Evolutionary conservation across 345 rosid genomes (phyloP).

Genomic region (Nephelium lappaceum): DNA sequence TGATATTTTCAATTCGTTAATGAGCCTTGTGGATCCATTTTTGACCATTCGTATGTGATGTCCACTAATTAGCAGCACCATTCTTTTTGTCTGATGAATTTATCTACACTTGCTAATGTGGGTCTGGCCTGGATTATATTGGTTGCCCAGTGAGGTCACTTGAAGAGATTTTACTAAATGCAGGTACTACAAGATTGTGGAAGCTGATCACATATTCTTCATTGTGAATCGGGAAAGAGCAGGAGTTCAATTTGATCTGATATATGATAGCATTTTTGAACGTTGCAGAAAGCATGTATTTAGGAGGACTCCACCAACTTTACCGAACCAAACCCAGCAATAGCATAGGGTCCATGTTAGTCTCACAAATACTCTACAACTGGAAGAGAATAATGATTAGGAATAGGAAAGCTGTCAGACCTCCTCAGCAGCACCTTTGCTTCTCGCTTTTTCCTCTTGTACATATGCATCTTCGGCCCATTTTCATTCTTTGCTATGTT

Average conservation of each 20-base stretch:
- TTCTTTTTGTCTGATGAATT: no score
- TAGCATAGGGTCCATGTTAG: slow-evolving; percentile 20
- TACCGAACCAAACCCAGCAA: slow-evolving; percentile 52
- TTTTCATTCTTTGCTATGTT: not conserved
- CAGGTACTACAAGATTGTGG: slow-evolving; percentile 94
- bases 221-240: slow-evolving; percentile 88
- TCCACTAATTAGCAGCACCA: no score
- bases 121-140: not conserved
- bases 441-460: not conserved
- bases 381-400: not conserved
- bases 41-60: no score
- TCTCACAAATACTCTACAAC: not conserved
- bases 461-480: slow-evolving; percentile 3
- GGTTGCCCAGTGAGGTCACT: slow-evolving; percentile 20
- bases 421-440: not conserved
- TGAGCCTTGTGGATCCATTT: not conserved
- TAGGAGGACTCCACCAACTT: slow-evolving; percentile 55
- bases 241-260: slow-evolving; percentile 82
- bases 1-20: no score
- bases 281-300: slow-evolving; percentile 87
- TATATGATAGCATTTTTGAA: slow-evolving; percentile 91
- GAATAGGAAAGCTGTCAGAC: not conserved
- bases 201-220: slow-evolving; percentile 86
- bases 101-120: no score
- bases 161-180: slow-evolving; percentile 1